Conservation (phyloP, 305 asterid species). For the Caryopteris hybrid region DNA sequence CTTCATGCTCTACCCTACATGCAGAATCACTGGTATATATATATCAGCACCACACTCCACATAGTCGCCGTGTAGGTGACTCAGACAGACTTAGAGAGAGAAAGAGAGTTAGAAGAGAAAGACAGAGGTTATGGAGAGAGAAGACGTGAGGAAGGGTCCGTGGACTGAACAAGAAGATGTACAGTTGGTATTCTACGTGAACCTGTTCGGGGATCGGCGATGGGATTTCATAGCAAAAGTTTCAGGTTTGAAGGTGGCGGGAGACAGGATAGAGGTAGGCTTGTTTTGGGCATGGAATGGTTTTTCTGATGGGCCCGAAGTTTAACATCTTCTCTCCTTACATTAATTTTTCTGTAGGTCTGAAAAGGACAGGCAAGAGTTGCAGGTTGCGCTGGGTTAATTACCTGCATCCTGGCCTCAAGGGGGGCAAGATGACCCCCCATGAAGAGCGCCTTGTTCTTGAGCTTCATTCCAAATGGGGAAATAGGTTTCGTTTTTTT, state of each 20-base stretch:
- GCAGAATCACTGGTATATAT: not conserved
- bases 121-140: slow-evolving; percentile 29
- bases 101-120: not conserved
- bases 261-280: slow-evolving; percentile 79
- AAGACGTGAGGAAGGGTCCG: slow-evolving; percentile 66
- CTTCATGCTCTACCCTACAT: slow-evolving; percentile 1
- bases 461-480: slow-evolving; percentile 81
- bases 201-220: slow-evolving; percentile 86
- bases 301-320: slow-evolving; percentile 18
- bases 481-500: slow-evolving; percentile 51
- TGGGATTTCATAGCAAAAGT: slow-evolving; percentile 99
- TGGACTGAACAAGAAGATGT: slow-evolving; percentile 93
- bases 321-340: slow-evolving; percentile 3
- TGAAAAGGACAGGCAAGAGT: slow-evolving; percentile 91
- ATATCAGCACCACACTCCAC: not conserved
- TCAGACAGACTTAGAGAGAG: not conserved
- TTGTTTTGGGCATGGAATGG: slow-evolving; percentile 62
- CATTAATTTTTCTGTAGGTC: slow-evolving; percentile 34
- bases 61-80: slow-evolving; percentile 16
- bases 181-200: slow-evolving; percentile 70
- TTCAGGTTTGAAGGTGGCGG: slow-evolving; percentile 99
- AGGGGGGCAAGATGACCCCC: slow-evolving; percentile 78
- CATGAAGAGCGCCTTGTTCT: slow-evolving; percentile 73
- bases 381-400: slow-evolving; percentile 98
- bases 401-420: slow-evolving; percentile 84